Evolutionary conservation across 331 rosid genomes (phyloP), one percentile per base, ranked within the genome.

Genomic region (Pyracantha coccinea): DNA sequence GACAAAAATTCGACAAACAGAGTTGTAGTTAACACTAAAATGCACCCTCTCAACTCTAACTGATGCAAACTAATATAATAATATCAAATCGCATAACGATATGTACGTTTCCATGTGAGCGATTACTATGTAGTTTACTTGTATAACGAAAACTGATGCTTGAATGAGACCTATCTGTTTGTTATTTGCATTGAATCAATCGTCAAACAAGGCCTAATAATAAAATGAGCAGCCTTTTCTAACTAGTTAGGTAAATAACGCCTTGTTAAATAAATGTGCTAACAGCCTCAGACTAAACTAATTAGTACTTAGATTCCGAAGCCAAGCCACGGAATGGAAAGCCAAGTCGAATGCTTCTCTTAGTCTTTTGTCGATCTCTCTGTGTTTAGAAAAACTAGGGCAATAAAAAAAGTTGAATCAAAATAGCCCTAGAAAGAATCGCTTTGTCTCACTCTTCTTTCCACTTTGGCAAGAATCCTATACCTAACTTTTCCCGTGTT

Each of bases 181-280:
- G 14, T 57, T 57, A 21, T 10, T 57, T 57, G 24, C 62, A 19
- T 57, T 16, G 62, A 21, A n/a, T 20, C 21, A 57, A 57, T 10
- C 62, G 62, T 19, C 16, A 21, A 57, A 7, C 28, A 57, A 8
- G 24, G 13, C 62, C 21, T 41, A 41, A 41, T 11, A 11, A 41
- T 41, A 41, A 25, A 5, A 6, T 28, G 2, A 27, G 41, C 60
- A 69, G 41, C 60, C 33, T 31, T 27, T 50, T 16, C 60, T 69
- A 69, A 69, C 63, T 69, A 28, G 74, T 27, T 28, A 50, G 74
- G 74, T 52, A 52, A 28, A 52, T 52, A 69, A 69, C n/a, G 45
- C 53, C 10, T 58, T 47, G 44, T 27, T 52, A 0, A 9, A 28
- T 69, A 21, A 57, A 57, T 28, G 53, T 19, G 73, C 35, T 68